Evolutionary conservation across 108 stramenopile genomes (phyloP).

Genomic region (Nannochloropsis oceanica): DNA sequence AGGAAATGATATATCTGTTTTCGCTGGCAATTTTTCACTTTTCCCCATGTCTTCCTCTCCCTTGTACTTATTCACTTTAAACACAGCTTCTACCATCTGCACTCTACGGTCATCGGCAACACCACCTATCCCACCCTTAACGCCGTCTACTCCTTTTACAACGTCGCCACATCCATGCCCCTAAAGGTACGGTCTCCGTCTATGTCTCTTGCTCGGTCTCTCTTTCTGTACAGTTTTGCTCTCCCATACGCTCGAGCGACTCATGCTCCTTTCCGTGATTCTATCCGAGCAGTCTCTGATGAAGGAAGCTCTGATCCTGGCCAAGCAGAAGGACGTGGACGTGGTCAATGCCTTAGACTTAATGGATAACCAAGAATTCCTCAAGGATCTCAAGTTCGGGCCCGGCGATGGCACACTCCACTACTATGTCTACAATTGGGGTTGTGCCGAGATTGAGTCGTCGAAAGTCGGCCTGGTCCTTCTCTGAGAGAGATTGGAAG

Average conservation of each 20-base stretch:
- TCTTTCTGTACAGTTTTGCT: neutral
- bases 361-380: constrained; percentile 79
- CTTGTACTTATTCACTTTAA: constrained; percentile 1
- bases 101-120: constrained; percentile 64
- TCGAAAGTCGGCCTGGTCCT: constrained; percentile 81
- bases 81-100: constrained; percentile 84
- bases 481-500: constrained; percentile 34
- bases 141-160: constrained; percentile 96
- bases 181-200: constrained; percentile 8
- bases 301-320: constrained; percentile 80
- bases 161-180: constrained; percentile 71
- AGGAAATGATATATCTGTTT: neutral
- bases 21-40: neutral
- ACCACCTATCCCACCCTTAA: constrained; percentile 58
- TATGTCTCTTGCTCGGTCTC: neutral
- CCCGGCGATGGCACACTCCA: constrained; percentile 93
- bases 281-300: constrained; percentile 44
- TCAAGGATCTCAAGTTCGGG: constrained; percentile 87
- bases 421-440: constrained; percentile 99
- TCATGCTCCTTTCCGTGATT: neutral
- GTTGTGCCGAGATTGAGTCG: constrained; percentile 56
- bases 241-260: neutral
- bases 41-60: neutral
- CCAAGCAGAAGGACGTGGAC: constrained; percentile 57
- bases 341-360: constrained; percentile 97